Evolutionary conservation across 2,329 filamentous ascomycete species (phyloP).

Genomic region (Magnaporthiopsis poae): DNA sequence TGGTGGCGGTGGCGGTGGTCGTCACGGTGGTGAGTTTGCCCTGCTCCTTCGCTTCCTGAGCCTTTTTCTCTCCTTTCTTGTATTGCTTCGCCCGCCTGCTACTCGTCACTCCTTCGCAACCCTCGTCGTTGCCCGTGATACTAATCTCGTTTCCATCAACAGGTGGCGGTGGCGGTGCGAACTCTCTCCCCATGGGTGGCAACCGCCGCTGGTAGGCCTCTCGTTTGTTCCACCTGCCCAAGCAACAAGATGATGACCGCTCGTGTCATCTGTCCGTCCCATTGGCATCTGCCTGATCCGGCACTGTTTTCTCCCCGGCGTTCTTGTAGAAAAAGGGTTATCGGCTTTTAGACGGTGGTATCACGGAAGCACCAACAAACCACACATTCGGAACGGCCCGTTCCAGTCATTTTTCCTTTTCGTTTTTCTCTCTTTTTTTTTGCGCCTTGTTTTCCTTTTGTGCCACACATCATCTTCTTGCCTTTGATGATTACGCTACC

Average conservation of each 20-base stretch:
- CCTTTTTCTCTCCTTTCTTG: neutral
- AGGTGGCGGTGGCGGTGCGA: slow-evolving; percentile 28
- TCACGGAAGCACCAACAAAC: slow-evolving; percentile 3
- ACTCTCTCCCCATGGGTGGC: slow-evolving; percentile 36
- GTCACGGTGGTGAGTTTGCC: slow-evolving; percentile 38
- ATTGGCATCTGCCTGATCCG: neutral
- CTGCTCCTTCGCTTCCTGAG: neutral
- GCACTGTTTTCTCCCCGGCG: slow-evolving; percentile 1
- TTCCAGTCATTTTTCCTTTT: slow-evolving; percentile 1
- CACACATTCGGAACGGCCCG: neutral
- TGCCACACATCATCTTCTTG: neutral
- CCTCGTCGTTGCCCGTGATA: neutral
- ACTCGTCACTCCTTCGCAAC: neutral
- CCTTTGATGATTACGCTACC: neutral
- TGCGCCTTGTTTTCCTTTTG: neutral
- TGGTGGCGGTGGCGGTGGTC: slow-evolving; percentile 29
- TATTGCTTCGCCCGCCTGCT: neutral
- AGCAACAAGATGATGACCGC: neutral
- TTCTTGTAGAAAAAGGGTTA: slow-evolving; percentile 10
- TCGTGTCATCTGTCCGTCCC: neutral
- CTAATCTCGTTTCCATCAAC: neutral
- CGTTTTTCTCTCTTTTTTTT: neutral
- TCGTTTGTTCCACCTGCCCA: neutral
- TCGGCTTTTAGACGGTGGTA: slow-evolving; percentile 9
- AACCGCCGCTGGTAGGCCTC: slow-evolving; percentile 40